Base-by-base conservation (phyloP, 345 rosid genomes). In the Pistacia integerrima region DNA sequence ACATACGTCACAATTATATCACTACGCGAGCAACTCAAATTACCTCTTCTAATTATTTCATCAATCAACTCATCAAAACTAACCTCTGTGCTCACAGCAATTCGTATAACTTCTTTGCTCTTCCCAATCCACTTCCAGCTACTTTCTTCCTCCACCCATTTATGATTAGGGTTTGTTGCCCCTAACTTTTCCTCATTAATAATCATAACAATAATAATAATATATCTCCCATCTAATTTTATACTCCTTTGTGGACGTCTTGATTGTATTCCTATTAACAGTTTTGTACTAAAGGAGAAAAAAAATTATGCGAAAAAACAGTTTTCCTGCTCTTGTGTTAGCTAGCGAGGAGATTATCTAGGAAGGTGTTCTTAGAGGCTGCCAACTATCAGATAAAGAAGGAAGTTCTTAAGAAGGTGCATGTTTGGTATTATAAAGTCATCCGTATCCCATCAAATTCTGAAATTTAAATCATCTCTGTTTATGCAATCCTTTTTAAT, bases 371-470 rank as follows among this genome's bases (percentile, higher is more conserved):
- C 69, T 44, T 75, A 51, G 93, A 90, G 82, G 94, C 98, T 84
- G 98, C 98, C 63, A 91, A 92, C 75, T 94, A 92, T 82, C 92
- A 89, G 84, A 86, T 90, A 67, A 88, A 86, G 82, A 92, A 84
- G 84, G 97, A 92, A 87, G 78, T 90, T 79, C 81, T 94, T 11
- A 90, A 79, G 81, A 90, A 89, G 93, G 97, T 92, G 80, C 69
- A 22, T 74, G 56, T 69, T 78, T 79, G 44, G 81, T 59, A 44
- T 78, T 65, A 30, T 58, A 54, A 70, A 55, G 55, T 36, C 25
- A 52, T 38, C 14, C 56, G 4, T 57, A 55, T 20, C 49, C 60
- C 41, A 20, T 58, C 25, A 46, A 28, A 16, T 73, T 20, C 44
- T 25, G 52, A 63, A 48, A 36, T 13, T 20, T 4, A 30, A 52